Evolutionary conservation across 108 stramenopile genomes (phyloP), one percentile per base, ranked within the genome.

Genomic region (Chaetoceros muelleri): DNA sequence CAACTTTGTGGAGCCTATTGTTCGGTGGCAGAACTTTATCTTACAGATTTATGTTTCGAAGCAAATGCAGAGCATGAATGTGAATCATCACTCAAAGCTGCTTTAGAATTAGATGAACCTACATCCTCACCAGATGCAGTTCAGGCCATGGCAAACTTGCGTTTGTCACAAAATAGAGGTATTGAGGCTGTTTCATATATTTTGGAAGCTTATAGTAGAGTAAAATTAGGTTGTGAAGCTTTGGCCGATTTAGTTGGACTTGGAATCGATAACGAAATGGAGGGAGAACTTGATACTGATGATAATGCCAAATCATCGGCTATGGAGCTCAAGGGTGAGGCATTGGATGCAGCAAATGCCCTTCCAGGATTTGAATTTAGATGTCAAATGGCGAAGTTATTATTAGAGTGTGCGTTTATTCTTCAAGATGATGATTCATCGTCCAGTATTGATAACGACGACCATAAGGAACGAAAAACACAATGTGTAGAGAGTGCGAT

Each of bases 11-110:
- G 78, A 25, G 92, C 81, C 18, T 75, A 80, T 62, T 87, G 88
- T 60, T 73, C 79, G 8, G 65, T 89, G 50, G 85, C 83, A 10
- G 92, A 94, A 64, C 68, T 94, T 1, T 94, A 82, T 61, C 64
- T 94, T 65, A 94, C 92, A 3, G 92, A 94, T 64, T 72, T 94
- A 46, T 94, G 92, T 59, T 84, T 72, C 29, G 87, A 81, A 53
- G 87, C 83, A 21, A 76, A 81, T 48, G 92, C 92, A 18, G 92
- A 94, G 65, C 52, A 55, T 7, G 60, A 69, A 28, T 87, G 88
- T 44, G 87, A 87, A 63, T 52, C 68, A 1, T 69, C 73, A 22
- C 50, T 93, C 1, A 59, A 66, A 60, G 56, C 69, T 23, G 92
- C 92, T 16, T 48, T 87, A 46, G 54, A 65, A 60, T 46, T 84